Conservation (phyloP, 176 grass and related monocot genomes). For the Triticum turgidum region DNA sequence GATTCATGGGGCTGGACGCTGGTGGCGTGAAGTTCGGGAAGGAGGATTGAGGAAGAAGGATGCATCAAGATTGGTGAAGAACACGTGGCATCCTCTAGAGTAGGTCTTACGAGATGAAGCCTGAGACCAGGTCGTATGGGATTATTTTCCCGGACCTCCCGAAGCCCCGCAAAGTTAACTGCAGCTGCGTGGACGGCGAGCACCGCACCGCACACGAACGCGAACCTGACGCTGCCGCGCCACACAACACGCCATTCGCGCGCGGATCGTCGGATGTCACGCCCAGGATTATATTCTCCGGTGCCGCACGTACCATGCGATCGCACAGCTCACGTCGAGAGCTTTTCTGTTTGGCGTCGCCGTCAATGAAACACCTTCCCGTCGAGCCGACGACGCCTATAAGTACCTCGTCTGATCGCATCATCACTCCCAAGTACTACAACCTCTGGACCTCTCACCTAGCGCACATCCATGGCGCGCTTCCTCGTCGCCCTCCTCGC, state of each 20-base stretch:
- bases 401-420: slow-evolving; percentile 2
- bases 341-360: slow-evolving; percentile 23
- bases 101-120: too few species aligned
- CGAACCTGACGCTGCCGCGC: neutral
- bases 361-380: neutral
- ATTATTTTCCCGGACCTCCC: too few species aligned
- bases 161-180: too few species aligned
- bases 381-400: neutral
- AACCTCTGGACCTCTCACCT: neutral
- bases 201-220: neutral
- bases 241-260: neutral
- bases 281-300: slow-evolving; percentile 35
- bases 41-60: too few species aligned
- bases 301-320: neutral
- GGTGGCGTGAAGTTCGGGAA: too few species aligned
- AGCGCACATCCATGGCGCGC: slow-evolving; percentile 26
- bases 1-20: too few species aligned
- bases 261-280: slow-evolving; percentile 30
- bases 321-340: neutral
- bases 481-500: slow-evolving; percentile 23
- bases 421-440: neutral
- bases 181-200: neutral
- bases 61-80: too few species aligned
- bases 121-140: too few species aligned
- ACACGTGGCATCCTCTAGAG: too few species aligned